Conservation (phyloP, 768 basidiomycete genomes). For the Mrakia gelida region DNA sequence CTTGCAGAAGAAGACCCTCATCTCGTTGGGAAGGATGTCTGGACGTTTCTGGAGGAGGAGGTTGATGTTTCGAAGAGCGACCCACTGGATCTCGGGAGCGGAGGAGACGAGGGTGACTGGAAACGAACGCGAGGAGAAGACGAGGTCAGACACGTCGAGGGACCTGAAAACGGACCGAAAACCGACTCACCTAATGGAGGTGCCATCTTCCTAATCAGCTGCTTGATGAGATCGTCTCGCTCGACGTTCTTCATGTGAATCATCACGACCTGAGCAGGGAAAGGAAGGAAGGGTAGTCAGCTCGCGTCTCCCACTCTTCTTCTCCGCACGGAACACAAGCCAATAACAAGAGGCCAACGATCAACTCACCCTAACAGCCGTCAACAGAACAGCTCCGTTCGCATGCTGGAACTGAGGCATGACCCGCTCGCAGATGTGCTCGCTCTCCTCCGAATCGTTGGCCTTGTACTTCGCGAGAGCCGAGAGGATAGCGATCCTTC, state of each 20-base stretch:
- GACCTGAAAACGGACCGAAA: not conserved
- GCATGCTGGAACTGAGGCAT: conserved; percentile 98
- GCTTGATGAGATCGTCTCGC: conserved; percentile 66
- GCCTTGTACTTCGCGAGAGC: conserved; percentile 79
- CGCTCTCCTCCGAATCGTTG: conserved; percentile 86
- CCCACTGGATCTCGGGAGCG: conserved; percentile 97
- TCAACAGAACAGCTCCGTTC: conserved; percentile 93
- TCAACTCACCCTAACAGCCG: conserved; percentile 73
- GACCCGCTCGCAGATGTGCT: conserved; percentile 97
- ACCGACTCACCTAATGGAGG: conserved; percentile 74
- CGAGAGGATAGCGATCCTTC: conserved; percentile 85
- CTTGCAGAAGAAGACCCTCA: conserved; percentile 99
- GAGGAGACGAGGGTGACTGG: conserved; percentile 91
- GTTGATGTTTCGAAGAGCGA: conserved; percentile 90
- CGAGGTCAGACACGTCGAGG: not conserved
- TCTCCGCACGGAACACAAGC: no score
- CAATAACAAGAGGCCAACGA: conserved; percentile 53
- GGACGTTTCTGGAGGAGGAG: conserved; percentile 95
- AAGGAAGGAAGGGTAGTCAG: not conserved
- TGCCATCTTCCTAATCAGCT: conserved; percentile 95
- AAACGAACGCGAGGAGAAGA: conserved; percentile 2
- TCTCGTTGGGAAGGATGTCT: conserved; percentile 87
- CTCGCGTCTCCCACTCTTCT: not conserved
- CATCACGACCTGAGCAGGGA: conserved; percentile 57
- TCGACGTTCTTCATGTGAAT: conserved; percentile 86